Base-by-base conservation (phyloP, 1,284 basidiomycete genomes). In the Papiliotrema flavescens region DNA sequence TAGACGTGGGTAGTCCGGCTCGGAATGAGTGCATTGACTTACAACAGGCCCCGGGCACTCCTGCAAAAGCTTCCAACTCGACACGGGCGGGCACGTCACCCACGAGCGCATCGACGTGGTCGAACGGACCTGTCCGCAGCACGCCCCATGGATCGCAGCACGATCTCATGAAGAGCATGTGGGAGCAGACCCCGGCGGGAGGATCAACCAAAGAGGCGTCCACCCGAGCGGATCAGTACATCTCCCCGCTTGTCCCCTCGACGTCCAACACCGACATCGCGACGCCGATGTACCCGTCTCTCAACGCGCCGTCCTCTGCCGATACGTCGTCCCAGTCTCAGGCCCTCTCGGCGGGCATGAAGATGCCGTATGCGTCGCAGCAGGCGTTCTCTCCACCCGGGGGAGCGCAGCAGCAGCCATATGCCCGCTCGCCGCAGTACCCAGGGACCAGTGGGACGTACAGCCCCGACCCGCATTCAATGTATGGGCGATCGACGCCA, bases 131-230 rank as follows among this genome's bases (percentile, higher is more conserved):
- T 5, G 28, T 32, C 5, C 28, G 28, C 5, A 32, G 28, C 28
- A 32, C 28, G 11, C 28, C 28, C 28, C 28, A 32, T 32, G 28
- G 28, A 2, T 57, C 60, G 1, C 65, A 66, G 46, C 70, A 70
- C 36, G 70, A 74, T 49, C 68, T 67, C 44, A 53, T 73, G 44
- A 69, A 67, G 55, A 65, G 62, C 13, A 68, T 73, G 0, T 75
- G 73, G 73, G 66, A 67, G 5, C 56, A 56, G 17, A 44, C 60
- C 1, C 48, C 53, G 6, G 51, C 51, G 2, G 48, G 49, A 24
- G n/a, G 57, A 20, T 45, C 53, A 22, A 54, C 53, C 36, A 47
- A 52, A 42, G 17, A 52, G n/a, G 26, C 56, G 32, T 20, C 41
- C 22, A 32, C 28, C 11, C 28, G 28, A 32, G 5, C 28, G 6